A percentile compares a stretch with the other conserved stretches of the same genome.
Conservation (phyloP, 257 asterid genomes). For the Buddleja alternifolia region DNA sequence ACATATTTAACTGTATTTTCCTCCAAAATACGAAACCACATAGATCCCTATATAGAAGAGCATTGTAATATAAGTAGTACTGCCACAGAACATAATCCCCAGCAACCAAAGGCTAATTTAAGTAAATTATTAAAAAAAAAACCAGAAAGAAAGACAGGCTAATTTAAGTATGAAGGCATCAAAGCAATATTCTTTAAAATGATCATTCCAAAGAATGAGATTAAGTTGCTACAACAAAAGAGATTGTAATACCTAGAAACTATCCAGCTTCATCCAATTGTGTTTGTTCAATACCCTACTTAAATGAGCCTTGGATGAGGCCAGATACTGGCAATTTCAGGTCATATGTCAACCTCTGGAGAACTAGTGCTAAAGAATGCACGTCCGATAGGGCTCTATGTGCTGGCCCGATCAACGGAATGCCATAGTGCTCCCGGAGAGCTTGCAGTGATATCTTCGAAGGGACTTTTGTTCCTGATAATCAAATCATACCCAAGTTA, state of each 20-base stretch:
- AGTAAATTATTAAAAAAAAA: no score
- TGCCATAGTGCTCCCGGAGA: constrained; percentile 56
- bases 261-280: neutral
- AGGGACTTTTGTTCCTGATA: constrained; percentile 56
- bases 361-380: constrained; percentile 61
- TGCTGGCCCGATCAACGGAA: constrained; percentile 65
- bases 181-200: no score
- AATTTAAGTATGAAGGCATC: no score
- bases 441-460: constrained; percentile 53
- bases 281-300: constrained; percentile 29
- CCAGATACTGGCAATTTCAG: constrained; percentile 54
- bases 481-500: constrained; percentile 12
- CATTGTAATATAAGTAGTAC: neutral
- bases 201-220: constrained; percentile 43
- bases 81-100: constrained; percentile 16
- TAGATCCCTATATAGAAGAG: neutral
- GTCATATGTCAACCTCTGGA: constrained; percentile 68
- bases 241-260: constrained; percentile 18
- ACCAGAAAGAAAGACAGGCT: no score
- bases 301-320: constrained; percentile 56
- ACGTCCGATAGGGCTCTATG: constrained; percentile 91
- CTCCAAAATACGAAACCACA: neutral
- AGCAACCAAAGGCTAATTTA: neutral
- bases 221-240: constrained; percentile 31
- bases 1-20: no score